Evolutionary conservation across 495 filamentous ascomycete genomes (phyloP), one percentile per base, ranked within the genome.

Genomic region (Annulohypoxylon nitens): DNA sequence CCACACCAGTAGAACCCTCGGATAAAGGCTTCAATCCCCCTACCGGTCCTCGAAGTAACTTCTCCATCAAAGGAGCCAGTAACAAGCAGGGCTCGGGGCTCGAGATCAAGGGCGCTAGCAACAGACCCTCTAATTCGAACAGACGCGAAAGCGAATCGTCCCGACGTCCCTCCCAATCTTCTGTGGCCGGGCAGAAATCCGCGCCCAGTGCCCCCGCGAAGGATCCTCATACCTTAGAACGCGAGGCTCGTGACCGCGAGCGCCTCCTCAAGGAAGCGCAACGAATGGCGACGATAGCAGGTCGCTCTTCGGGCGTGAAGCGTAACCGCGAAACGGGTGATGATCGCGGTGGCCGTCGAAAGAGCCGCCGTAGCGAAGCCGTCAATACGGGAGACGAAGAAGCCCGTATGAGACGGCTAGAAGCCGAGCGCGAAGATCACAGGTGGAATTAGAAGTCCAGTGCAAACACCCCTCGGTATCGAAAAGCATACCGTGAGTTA

Each of bases 241-340:
- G 93, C 14, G 92, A 93, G 77, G 89, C 89, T 11, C 86, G 92
- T 12, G 90, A 94, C 67, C 85, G 91, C 10, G 93, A 95, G 77
- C 86, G 94, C 10, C 78, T 95, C 50, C 83, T 92, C 5, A 92
- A 93, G 69, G 93, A 97, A 78, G 86, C 93, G 55, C 89, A 94
- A 78, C 88, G 91, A 16, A 90, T 93, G 53, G 89, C 89, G 2
- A 84, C 80, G n/a, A 74, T 85, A 59, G 72, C 79, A 36, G 75
- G 78, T 61, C 50, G 81, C 69, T 20, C 73, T 34, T 63, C 41
- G 1, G 73, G 80, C 64, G 71, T 66, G 37, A 84, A 85, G 81
- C 82, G 78, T 75, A 79, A 81, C 78, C 81, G 80, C 63, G 80
- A 83, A 37, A 72, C 83, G 67, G 79, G 73, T 16, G 78, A 79